These are phyloP conservation scores for Mortierella sp. DNA, from an alignment of 371 early-diverging fungal species.

Conservation along the genomic window DNA sequence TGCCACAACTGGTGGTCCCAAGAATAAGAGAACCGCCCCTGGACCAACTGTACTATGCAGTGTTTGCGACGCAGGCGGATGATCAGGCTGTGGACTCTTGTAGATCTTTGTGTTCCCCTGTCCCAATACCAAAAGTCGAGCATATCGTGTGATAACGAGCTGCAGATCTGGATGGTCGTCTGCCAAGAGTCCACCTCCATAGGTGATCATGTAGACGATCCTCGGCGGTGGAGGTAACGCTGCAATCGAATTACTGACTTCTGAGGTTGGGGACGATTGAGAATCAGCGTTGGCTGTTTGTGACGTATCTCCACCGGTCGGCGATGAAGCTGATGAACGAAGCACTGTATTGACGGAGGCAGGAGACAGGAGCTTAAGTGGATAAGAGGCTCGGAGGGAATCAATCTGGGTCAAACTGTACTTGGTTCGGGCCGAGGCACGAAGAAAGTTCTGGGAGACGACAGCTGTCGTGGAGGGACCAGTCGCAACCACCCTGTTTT, in stretches of 20 bases:
- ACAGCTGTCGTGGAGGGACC: slow-evolving; percentile 40
- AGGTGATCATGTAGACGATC: slow-evolving; percentile 53
- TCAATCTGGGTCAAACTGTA: slow-evolving; percentile 48
- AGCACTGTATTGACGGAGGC: slow-evolving; percentile 30
- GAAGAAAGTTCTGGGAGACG: slow-evolving; percentile 49
- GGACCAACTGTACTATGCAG: slow-evolving; percentile 47
- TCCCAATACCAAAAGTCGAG: slow-evolving; percentile 34
- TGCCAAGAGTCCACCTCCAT: slow-evolving; percentile 46
- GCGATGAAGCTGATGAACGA: not conserved
- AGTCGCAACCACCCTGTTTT: slow-evolving; percentile 30
- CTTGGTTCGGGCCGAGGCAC: slow-evolving; percentile 44
- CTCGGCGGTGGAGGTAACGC: slow-evolving; percentile 32
- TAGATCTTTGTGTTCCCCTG: slow-evolving; percentile 53
- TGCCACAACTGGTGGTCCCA: slow-evolving; percentile 49
- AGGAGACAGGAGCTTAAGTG: slow-evolving; percentile 47
- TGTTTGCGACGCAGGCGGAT: slow-evolving; percentile 51
- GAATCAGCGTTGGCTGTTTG: not conserved
- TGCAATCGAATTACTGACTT: too few species aligned
- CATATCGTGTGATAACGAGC: slow-evolving; percentile 26
- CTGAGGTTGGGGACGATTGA: not conserved
- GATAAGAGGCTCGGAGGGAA: slow-evolving; percentile 46
- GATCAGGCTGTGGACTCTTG: slow-evolving; percentile 29
- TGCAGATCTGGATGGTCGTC: slow-evolving; percentile 53
- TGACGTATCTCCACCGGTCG: not conserved
- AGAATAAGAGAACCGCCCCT: slow-evolving; percentile 30